Evolutionary conservation across 208 protist species (phyloP), one percentile per base, ranked within the genome.

Genomic region (Acanthamoeba healyi): DNA sequence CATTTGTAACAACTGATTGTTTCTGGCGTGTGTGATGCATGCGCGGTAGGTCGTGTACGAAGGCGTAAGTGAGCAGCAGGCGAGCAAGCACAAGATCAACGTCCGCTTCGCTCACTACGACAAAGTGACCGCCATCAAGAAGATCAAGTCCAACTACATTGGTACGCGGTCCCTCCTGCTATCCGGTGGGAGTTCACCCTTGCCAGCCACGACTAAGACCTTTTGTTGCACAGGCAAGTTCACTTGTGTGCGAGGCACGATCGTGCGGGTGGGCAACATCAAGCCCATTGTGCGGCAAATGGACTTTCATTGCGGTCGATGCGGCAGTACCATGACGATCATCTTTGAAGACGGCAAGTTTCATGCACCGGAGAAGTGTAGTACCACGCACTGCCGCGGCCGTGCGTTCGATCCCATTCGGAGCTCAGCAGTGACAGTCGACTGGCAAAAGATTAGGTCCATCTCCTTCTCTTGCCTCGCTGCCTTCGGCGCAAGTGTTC

Each of bases 361-460:
- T 72, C 24, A 54, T 22, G 61, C 54, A 67, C 96, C 22, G 63
- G 77, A 29, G 26, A 10, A 4, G 17, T 98, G 97, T 93, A 9
- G 1, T 7, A 61, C 26, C 1, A 15, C 34, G 6, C 86, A 90
- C 32, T 98, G 98, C 87, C 86, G 90, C 14, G 74, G 94, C 36
- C 95, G 94, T 42, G 82, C 36, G 26, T 97, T 98, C 34, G 72
- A 93, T 24, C 96, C 96, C 1, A 24, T 96, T 44, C 88, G 96
- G 19, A 44, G n/a, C 0, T 86, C 82, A 1, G 95, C 96, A 0
- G 19, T 65, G 1, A 97, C 95, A 1, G 58, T 95, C 4, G 98
- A 98, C 95, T 98, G 95, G 95, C 98, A 98, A 84, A 98, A 97
- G 38, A 95, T 98, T 15, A 84, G 95, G 38, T 81, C 22, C 19